phyloP scores from a whole-genome alignment of 768 basidiomycete species.

The Amanita phalloides region DNA sequence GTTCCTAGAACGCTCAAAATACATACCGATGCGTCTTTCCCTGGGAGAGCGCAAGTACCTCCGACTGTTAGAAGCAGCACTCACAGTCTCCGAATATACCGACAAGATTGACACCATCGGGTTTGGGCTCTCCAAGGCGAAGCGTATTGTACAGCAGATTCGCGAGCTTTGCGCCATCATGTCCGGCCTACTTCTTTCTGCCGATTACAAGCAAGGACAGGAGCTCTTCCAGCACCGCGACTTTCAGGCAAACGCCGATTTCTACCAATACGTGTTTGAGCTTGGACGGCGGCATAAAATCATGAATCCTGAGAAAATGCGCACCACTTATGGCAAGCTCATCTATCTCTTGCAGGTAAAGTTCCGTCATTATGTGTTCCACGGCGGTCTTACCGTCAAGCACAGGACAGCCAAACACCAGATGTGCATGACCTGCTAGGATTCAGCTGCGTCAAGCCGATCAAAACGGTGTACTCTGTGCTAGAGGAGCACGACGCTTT shows the following conservation, averaged over 20 bases:
- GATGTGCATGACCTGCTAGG: constrained; percentile 73
- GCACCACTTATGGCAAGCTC: constrained; percentile 79
- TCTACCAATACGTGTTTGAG: constrained; percentile 75
- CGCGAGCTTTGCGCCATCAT: constrained; percentile 82
- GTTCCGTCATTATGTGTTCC: background rate
- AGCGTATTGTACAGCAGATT: constrained; percentile 80
- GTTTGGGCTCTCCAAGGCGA: constrained; percentile 72
- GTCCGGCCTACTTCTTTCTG: constrained; percentile 71
- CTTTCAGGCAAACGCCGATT: constrained; percentile 69
- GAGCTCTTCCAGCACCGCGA: constrained; percentile 76
- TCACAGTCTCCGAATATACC: constrained; percentile 80
- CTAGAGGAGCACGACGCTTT: constrained; percentile 56
- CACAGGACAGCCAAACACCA: constrained; percentile 72
- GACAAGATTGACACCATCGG: constrained; percentile 83
- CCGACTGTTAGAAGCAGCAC: constrained; percentile 75
- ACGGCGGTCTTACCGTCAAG: constrained; percentile 5
- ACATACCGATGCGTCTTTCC: constrained; percentile 70
- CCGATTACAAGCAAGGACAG: constrained; percentile 85
- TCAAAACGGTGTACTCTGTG: constrained; percentile 62
- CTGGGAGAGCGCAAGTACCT: constrained; percentile 73
- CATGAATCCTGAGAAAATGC: constrained; percentile 90
- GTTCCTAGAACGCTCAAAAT: constrained; percentile 77
- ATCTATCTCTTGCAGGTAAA: constrained; percentile 74
- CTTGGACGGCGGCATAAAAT: constrained; percentile 81
- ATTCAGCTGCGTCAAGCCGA: constrained; percentile 71